Base-by-base conservation (phyloP, 352 stramenopile species). In the Detonula confervacea region DNA sequence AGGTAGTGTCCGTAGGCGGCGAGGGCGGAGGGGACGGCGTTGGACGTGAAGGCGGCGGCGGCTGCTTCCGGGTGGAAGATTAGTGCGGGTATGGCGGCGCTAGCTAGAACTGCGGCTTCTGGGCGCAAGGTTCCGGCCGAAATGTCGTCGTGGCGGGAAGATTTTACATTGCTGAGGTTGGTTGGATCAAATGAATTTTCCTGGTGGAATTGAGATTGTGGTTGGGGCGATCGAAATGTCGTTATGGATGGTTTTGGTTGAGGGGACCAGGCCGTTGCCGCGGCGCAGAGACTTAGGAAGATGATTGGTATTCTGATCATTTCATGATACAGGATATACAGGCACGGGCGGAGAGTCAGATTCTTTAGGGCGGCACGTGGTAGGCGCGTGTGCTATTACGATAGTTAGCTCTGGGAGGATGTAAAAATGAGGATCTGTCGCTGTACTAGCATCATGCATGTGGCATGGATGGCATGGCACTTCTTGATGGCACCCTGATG, bases 1-100 rank as follows among this genome's bases (percentile, higher is more conserved):
- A 87, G 22, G 59, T 90, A 94, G 59, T 94, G 89, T 18, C 73
- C 78, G 63, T 92, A 94, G 7, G 89, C 87, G 18, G 71, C 81
- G 46, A 92, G 54, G 12, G 87, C 89, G 9, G 60, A 68, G 14
- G 74, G 52, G 4, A 90, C 33, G n/a, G 81, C 60, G 54, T 70
- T 74, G 9, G 42, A 25, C n/a, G 64, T 57, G 52, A 61, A 66
- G 16, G 65, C 81, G 6, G 80, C 78, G 3, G 49, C 73, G 46
- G 73, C 73, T 22, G 61, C 61, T 30, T 46, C 51, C 20, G 73
- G 73, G 30, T 30, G 51, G 14, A 54, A 24, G 20, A 81, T 20
- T 18, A 73, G 35, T 25, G 56, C 44, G 47, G 59, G n/a, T 18
- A n/a, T n/a, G n/a, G n/a, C n/a, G n/a, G 73, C 52, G 29, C 35